These are phyloP conservation scores for Daldinia vernicosa DNA, from an alignment of 495 filamentous ascomycete species.

Conservation along the genomic window DNA sequence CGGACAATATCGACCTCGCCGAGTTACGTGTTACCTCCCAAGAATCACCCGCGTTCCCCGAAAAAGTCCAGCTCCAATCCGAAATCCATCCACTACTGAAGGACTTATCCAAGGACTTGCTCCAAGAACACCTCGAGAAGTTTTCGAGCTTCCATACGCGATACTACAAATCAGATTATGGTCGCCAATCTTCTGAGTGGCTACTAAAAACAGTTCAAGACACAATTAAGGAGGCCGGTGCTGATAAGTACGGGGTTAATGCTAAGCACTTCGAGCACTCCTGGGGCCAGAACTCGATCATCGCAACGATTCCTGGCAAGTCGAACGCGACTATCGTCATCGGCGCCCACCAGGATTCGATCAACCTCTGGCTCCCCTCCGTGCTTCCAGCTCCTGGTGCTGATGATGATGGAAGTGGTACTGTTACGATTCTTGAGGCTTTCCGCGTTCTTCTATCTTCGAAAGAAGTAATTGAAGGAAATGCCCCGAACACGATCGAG, in stretches of 20 bases:
- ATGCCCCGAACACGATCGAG: slow-evolving; percentile 84
- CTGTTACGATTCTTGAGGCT: slow-evolving; percentile 69
- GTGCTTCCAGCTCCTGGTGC: slow-evolving; percentile 74
- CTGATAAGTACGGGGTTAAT: slow-evolving; percentile 70
- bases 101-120: slow-evolving; percentile 76
- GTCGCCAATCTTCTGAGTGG: slow-evolving; percentile 90
- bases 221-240: slow-evolving; percentile 74
- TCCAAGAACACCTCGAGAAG: slow-evolving; percentile 78
- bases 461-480: slow-evolving; percentile 60
- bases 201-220: slow-evolving; percentile 77
- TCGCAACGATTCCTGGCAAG: slow-evolving; percentile 90
- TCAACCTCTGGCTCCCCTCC: slow-evolving; percentile 89
- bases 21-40: slow-evolving; percentile 49
- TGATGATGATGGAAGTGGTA: slow-evolving; percentile 68
- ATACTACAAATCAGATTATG: slow-evolving; percentile 88
- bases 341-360: slow-evolving; percentile 74
- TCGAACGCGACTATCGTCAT: slow-evolving; percentile 81
- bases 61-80: slow-evolving; percentile 69
- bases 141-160: slow-evolving; percentile 87
- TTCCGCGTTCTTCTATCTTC: slow-evolving; percentile 66
- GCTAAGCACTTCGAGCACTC: slow-evolving; percentile 80
- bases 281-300: slow-evolving; percentile 91
- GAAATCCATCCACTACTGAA: slow-evolving; percentile 72
- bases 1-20: slow-evolving; percentile 70
- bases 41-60: slow-evolving; percentile 69